Evolutionary conservation across 441 rosid genomes (phyloP), one percentile per base, ranked within the genome.

Genomic region (Metrosideros polymorpha): DNA sequence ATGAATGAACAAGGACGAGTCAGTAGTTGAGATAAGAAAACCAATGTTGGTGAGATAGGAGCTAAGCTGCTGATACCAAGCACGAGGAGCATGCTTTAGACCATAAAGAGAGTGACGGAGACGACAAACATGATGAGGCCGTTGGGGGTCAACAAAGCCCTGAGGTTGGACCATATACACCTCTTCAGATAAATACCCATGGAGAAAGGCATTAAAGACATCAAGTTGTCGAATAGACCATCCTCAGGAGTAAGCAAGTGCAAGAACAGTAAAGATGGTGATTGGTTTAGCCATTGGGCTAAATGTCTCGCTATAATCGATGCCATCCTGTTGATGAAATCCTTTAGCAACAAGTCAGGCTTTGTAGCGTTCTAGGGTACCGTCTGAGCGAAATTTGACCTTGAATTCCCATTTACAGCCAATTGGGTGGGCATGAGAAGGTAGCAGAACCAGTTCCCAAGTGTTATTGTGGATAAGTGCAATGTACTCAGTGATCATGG

Each of bases 201-300:
- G 61, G 61, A 27, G 61, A 27, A 56, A 14, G 1, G 30, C 7
- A 10, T 56, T 56, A 1, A 7, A 27, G 61, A 56, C 61, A 56
- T 56, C 30, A 27, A 56, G 17, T 13, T 56, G 13, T 56, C 0
- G 0, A 5, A 56, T 56, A 56, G 61, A 56, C 61, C 61, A 56
- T 56, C 61, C 61, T 56, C 4, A 15, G 7, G 30, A 27, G 61
- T 27, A 27, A 56, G 30, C 30, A 10, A 56, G 7, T 27, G 61
- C 17, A 0, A 27, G 30, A 56, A 27, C 2, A 27, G 6, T 56
- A 27, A 0, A 0, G 0, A 27, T 0, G 30, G 61, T 56, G 61
- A 10, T 6, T 2, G 30, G 61, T 56, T 56, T 56, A 6, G 13
- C 61, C 61, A 27, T 1, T 5, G 13, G 12, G 12, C 61, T 56